These are phyloP conservation scores for Penicillium parvum DNA, from an alignment of 495 filamentous ascomycete genomes.

Conservation along the genomic window DNA sequence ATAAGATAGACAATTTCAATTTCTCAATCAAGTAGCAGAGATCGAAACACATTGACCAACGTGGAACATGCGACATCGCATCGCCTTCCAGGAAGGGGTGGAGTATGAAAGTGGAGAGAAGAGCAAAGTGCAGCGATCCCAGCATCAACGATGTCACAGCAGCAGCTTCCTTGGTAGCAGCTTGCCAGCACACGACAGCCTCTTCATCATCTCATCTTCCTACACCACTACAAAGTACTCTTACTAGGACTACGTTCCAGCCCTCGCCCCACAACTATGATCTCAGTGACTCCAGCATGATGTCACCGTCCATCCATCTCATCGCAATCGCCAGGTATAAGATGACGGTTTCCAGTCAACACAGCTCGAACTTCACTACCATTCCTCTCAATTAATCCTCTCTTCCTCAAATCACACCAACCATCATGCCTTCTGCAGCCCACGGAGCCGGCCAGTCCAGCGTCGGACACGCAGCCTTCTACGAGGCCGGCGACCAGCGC, in stretches of 20 bases:
- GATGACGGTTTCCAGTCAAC: not conserved
- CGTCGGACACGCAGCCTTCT: slow-evolving; percentile 50
- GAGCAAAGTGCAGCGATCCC: not conserved
- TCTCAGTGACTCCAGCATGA: slow-evolving; percentile 36
- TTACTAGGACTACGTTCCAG: no score
- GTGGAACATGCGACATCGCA: not conserved
- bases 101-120: slow-evolving; percentile 13
- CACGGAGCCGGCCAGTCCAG: slow-evolving; percentile 38
- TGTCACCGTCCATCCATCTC: slow-evolving; percentile 21
- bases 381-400: not conserved
- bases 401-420: not conserved
- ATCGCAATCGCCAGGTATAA: slow-evolving; percentile 13
- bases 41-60: slow-evolving; percentile 1
- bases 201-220: no score
- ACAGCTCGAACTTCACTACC: not conserved
- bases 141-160: slow-evolving; percentile 16
- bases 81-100: not conserved
- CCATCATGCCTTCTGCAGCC: slow-evolving; percentile 15
- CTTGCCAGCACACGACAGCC: no score
- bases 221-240: no score
- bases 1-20: no score
- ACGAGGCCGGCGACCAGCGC: slow-evolving; percentile 69
- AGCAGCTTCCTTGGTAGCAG: slow-evolving; percentile 17
- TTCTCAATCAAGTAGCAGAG: no score
- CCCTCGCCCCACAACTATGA: slow-evolving; percentile 29